Evolutionary conservation across 2,329 filamentous ascomycete genomes (phyloP).

Genomic region (Magnaporthiopsis rhizophila): DNA sequence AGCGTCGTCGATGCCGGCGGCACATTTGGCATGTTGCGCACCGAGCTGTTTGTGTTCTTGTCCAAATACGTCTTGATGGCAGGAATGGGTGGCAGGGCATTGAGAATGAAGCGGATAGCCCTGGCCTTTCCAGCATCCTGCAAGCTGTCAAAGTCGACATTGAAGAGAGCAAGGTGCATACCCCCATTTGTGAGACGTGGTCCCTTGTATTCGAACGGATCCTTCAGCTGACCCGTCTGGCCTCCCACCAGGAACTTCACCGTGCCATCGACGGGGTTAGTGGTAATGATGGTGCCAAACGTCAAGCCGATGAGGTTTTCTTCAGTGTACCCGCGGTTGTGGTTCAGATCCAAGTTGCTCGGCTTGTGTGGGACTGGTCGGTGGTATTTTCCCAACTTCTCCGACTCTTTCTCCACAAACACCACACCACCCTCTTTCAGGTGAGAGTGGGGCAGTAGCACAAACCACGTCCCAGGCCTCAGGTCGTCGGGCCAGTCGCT

Average conservation of each 20-base stretch:
- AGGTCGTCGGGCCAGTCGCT: conserved; percentile 1
- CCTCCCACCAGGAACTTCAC: neutral
- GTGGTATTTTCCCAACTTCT: neutral
- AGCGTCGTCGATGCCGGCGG: conserved; percentile 59
- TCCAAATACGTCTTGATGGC: conserved; percentile 46
- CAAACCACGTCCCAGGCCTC: conserved; percentile 3
- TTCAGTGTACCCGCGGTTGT: neutral
- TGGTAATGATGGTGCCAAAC: neutral
- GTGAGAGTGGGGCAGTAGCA: neutral
- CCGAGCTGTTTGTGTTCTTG: conserved; percentile 25
- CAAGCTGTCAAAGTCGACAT: conserved; percentile 51
- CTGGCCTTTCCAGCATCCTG: conserved; percentile 33
- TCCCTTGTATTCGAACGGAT: neutral
- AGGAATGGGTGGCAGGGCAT: conserved; percentile 52
- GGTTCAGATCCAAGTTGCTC: neutral
- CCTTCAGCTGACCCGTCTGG: neutral
- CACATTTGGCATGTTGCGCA: conserved; percentile 44
- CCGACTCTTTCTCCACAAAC: neutral
- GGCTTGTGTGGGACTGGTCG: neutral
- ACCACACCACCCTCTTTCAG: neutral
- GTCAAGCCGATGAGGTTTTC: neutral
- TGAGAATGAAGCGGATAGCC: conserved; percentile 43
- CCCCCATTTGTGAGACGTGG: neutral
- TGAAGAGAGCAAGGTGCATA: conserved; percentile 19
- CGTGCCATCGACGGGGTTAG: neutral